These are phyloP conservation scores for Sclerotiophoma versabilis DNA, from an alignment of 2,329 filamentous ascomycete genomes.

Conservation along the genomic window DNA sequence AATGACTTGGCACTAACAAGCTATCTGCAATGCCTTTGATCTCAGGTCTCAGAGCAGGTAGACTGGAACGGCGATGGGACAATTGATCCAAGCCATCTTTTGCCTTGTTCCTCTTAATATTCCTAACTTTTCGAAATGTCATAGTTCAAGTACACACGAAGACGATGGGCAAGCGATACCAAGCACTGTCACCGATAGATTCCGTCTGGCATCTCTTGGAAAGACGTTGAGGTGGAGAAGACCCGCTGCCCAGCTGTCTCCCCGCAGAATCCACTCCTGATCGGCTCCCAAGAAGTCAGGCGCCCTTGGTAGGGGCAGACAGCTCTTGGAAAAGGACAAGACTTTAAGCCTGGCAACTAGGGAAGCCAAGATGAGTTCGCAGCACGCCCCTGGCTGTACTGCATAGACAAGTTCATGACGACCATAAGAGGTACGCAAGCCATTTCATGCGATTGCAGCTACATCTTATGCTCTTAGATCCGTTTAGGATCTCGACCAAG, in stretches of 20 bases:
- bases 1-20: not conserved
- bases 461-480: not conserved
- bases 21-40: constrained; percentile 1
- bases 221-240: constrained; percentile 19
- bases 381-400: not conserved
- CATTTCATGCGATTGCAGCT: not conserved
- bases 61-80: not conserved
- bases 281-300: constrained; percentile 22
- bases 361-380: constrained; percentile 3
- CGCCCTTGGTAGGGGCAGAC: constrained; percentile 19
- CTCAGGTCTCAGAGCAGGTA: not conserved
- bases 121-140: not conserved
- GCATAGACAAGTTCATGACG: not conserved
- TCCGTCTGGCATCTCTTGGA: constrained; percentile 17
- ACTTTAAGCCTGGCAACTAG: constrained; percentile 11
- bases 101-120: not conserved
- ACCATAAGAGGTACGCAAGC: not conserved
- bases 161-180: not conserved
- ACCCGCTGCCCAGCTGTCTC: constrained; percentile 24
- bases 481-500: not conserved
- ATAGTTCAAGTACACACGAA: not conserved
- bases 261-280: constrained; percentile 18
- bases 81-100: not conserved
- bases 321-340: constrained; percentile 15
- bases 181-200: constrained; percentile 14